These are phyloP conservation scores for Aspergillus alliaceus DNA, from an alignment of 2,329 filamentous ascomycete species.

Conservation along the genomic window DNA sequence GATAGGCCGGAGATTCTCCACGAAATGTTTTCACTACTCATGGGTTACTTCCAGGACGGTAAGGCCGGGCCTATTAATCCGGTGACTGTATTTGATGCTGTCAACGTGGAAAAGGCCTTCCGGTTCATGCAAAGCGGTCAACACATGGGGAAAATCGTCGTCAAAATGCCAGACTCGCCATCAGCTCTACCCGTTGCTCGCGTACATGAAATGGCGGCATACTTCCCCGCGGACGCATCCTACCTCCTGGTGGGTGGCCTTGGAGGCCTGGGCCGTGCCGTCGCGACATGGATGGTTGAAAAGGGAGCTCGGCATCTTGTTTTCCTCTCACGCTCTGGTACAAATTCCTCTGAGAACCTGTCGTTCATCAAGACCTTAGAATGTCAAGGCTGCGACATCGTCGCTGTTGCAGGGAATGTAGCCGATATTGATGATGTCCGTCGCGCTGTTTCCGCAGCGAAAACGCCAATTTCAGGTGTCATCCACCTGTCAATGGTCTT, in stretches of 20 bases:
- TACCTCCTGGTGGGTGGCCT: slow-evolving; percentile 43
- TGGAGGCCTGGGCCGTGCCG: slow-evolving; percentile 39
- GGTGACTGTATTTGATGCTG: slow-evolving; percentile 21
- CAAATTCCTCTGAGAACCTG: slow-evolving; percentile 7
- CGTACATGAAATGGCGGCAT: slow-evolving; percentile 1
- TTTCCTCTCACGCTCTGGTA: slow-evolving; percentile 32
- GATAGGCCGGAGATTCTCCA: slow-evolving; percentile 3
- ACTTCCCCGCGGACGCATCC: slow-evolving; percentile 1
- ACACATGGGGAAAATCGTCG: slow-evolving; percentile 49
- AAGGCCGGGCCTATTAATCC: slow-evolving; percentile 20
- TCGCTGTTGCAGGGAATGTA: slow-evolving; percentile 21
- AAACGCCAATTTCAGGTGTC: slow-evolving; percentile 19
- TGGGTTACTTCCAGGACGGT: background rate
- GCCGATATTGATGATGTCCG: slow-evolving; percentile 18
- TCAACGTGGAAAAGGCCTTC: slow-evolving; percentile 41
- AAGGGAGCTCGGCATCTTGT: slow-evolving; percentile 37
- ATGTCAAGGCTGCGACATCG: slow-evolving; percentile 20
- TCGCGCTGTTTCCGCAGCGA: slow-evolving; percentile 10
- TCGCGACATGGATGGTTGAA: slow-evolving; percentile 37
- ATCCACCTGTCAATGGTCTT: slow-evolving; percentile 19
- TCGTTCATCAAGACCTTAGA: slow-evolving; percentile 24
- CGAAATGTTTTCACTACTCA: slow-evolving; percentile 10
- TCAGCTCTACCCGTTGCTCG: background rate
- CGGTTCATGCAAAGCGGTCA: slow-evolving; percentile 44
- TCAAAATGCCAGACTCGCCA: slow-evolving; percentile 10